phyloP scores from a whole-genome alignment of 768 basidiomycete species.

The Pholiota molesta region DNA sequence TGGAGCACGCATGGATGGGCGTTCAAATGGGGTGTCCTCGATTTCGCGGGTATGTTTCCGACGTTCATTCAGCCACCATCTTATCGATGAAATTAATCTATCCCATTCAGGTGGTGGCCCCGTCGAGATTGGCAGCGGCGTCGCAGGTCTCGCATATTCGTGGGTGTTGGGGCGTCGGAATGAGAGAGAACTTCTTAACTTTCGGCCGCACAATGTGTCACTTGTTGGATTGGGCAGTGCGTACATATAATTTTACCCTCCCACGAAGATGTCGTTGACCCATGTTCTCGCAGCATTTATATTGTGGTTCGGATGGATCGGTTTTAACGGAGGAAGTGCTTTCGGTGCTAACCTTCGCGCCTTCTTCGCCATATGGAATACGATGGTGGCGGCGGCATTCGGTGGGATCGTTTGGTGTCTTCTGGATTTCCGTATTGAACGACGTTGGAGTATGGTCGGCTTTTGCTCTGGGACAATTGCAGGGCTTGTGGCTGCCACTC shows the following conservation, averaged over 20 bases:
- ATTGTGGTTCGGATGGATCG: slow-evolving; percentile 87
- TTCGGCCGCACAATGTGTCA: slow-evolving; percentile 88
- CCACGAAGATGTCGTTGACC: slow-evolving; percentile 3
- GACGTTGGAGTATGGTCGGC: slow-evolving; percentile 88
- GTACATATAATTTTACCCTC: slow-evolving; percentile 19
- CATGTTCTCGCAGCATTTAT: slow-evolving; percentile 52
- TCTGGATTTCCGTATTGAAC: slow-evolving; percentile 77
- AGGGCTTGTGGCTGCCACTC: slow-evolving; percentile 87
- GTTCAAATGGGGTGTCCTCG: slow-evolving; percentile 81
- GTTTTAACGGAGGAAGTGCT: slow-evolving; percentile 91
- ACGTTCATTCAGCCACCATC: background rate
- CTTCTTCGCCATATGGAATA: slow-evolving; percentile 85
- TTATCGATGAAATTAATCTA: slow-evolving; percentile 8
- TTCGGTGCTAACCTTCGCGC: slow-evolving; percentile 89
- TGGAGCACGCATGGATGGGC: slow-evolving; percentile 87
- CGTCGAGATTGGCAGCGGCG: slow-evolving; percentile 86
- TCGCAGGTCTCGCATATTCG: slow-evolving; percentile 83
- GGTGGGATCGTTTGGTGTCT: slow-evolving; percentile 85
- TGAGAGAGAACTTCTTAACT: slow-evolving; percentile 72
- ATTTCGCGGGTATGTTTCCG: slow-evolving; percentile 72
- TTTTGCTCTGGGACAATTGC: slow-evolving; percentile 94
- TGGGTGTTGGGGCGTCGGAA: slow-evolving; percentile 85
- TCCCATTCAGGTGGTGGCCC: slow-evolving; percentile 70
- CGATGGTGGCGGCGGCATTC: slow-evolving; percentile 83
- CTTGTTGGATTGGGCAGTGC: slow-evolving; percentile 77